These are phyloP conservation scores for Grigorovia humatica DNA, from an alignment of 805 yeast genomes.

Conservation along the genomic window DNA sequence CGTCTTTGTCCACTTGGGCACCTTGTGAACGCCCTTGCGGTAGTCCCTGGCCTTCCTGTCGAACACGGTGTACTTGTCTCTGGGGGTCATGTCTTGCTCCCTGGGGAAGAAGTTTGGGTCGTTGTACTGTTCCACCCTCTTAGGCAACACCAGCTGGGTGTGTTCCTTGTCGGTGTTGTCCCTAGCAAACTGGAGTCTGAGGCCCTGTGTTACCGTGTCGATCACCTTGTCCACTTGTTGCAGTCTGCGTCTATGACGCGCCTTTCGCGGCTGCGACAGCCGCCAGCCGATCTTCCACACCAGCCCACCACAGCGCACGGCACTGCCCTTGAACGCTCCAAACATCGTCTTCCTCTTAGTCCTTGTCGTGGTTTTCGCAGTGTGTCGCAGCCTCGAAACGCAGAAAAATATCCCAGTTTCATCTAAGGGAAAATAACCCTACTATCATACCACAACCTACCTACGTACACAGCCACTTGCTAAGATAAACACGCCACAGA, in stretches of 20 bases:
- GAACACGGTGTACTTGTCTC: constrained; percentile 82
- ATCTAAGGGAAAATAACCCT: too few species aligned
- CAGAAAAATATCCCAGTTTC: too few species aligned
- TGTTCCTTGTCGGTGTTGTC: constrained; percentile 5
- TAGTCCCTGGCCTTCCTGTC: constrained; percentile 64
- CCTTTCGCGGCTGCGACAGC: constrained; percentile 70
- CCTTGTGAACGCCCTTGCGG: constrained; percentile 79
- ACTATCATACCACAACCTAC: too few species aligned
- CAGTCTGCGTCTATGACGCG: constrained; percentile 76
- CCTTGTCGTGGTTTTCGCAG: too few species aligned
- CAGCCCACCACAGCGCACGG: constrained; percentile 23
- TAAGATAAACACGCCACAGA: not conserved
- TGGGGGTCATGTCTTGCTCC: constrained; percentile 68
- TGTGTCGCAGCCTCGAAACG: too few species aligned
- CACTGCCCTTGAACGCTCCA: constrained; percentile 25
- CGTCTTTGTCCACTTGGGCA: constrained; percentile 86
- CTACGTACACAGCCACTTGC: too few species aligned
- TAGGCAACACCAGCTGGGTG: constrained; percentile 16
- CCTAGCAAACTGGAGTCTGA: constrained; percentile 15
- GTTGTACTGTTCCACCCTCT: constrained; percentile 21
- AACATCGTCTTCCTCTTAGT: constrained; percentile 12
- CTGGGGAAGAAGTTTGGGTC: constrained; percentile 50
- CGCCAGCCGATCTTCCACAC: constrained; percentile 65
- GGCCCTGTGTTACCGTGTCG: constrained; percentile 30
- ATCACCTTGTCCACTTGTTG: constrained; percentile 72